phyloP scores from a whole-genome alignment of 495 filamentous ascomycete species.

The Choiromyces venosus region DNA sequence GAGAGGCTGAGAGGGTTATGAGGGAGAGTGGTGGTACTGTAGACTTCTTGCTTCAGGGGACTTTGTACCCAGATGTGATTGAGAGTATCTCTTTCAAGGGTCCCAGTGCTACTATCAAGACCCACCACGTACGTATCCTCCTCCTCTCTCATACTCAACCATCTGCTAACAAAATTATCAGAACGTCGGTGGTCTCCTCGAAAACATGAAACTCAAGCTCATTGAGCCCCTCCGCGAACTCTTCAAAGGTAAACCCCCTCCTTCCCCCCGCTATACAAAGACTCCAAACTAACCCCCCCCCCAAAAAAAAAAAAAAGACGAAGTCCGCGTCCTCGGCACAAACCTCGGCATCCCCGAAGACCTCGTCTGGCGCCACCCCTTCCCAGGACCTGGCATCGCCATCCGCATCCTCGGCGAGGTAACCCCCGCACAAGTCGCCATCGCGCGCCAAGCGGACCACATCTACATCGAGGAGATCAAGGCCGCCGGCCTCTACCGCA shows the following conservation, averaged over 20 bases:
- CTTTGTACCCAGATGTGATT: constrained; percentile 63
- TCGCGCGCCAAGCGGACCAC: constrained; percentile 75
- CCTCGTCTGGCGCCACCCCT: constrained; percentile 78
- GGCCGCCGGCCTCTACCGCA: constrained; percentile 73
- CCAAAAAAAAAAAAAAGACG: constrained; percentile 58
- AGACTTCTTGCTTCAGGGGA: constrained; percentile 81
- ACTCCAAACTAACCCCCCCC: constrained; percentile 57
- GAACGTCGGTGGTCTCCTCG: constrained; percentile 71
- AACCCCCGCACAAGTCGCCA: constrained; percentile 68
- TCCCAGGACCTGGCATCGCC: constrained; percentile 78
- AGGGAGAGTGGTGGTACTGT: constrained; percentile 63
- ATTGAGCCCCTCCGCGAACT: constrained; percentile 73
- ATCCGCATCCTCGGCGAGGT: constrained; percentile 89
- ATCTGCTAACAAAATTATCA: constrained; percentile 51
- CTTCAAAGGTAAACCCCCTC: constrained; percentile 25
- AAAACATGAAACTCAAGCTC: constrained; percentile 50
- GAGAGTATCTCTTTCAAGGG: constrained; percentile 78
- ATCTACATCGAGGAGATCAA: constrained; percentile 85
- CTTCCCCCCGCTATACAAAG: background rate
- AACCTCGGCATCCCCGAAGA: constrained; percentile 70
- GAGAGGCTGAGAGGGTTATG: constrained; percentile 69
- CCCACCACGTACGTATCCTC: constrained; percentile 35
- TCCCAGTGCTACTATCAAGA: constrained; percentile 76
- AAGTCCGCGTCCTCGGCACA: constrained; percentile 71
- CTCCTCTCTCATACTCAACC: background rate